A percentile compares a stretch with the other conserved stretches of the same genome.
These are phyloP conservation scores for Funneliformis geosporum DNA, from an alignment of 192 early-diverging fungal genomes.

Conservation along the genomic window DNA sequence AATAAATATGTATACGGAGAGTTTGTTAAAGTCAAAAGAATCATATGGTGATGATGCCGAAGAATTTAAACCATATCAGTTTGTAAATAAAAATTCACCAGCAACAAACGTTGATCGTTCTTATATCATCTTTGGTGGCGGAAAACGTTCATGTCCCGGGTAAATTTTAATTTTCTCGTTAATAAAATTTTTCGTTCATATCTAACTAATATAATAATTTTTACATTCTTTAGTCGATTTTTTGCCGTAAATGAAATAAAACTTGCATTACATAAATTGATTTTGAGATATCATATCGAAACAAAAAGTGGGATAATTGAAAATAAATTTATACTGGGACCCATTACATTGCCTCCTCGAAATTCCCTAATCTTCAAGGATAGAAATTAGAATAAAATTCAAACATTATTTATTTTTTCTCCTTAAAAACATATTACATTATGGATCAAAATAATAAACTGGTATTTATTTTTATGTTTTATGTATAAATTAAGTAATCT, in stretches of 20 bases:
- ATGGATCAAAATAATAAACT: no score
- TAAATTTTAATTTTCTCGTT: conserved; percentile 13
- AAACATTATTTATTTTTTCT: no score
- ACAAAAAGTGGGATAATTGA: neutral
- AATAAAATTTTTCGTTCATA: no score
- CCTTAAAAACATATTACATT: no score
- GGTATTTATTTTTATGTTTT: no score
- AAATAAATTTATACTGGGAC: neutral
- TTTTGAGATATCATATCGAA: neutral
- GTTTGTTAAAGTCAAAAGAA: neutral
- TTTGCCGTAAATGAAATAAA: neutral
- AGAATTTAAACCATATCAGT: conserved; percentile 32
- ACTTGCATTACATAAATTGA: neutral
- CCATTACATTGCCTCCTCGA: neutral
- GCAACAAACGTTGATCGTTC: conserved; percentile 10
- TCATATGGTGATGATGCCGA: neutral
- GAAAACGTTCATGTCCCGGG: neutral
- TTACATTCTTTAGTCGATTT: neutral
- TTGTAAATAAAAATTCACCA: conserved; percentile 18
- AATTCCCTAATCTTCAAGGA: neutral
- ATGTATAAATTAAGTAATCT: no score
- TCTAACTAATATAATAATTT: no score
- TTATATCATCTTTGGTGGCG: neutral
- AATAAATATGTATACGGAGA: neutral
- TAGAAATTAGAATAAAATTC: no score